phyloP scores from a whole-genome alignment of 208 protist genomes.

The Histomonas meleagridis region DNA sequence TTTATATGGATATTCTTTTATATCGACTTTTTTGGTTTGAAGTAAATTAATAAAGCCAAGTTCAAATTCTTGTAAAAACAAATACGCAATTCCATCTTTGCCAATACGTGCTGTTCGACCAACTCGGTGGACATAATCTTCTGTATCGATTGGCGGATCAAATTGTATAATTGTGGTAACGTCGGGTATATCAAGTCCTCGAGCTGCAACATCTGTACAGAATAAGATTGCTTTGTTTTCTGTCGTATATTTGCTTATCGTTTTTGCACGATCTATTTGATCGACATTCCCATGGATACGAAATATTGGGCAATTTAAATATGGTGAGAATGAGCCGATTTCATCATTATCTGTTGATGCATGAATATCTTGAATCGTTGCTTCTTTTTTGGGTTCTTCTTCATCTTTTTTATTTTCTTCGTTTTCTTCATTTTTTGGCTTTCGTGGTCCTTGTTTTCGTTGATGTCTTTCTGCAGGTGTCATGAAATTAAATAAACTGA shows the following conservation, averaged over 20 bases:
- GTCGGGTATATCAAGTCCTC: slow-evolving; percentile 69
- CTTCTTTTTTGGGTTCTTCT: neutral
- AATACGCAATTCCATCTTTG: slow-evolving; percentile 19
- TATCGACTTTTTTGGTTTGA: neutral
- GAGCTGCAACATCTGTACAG: slow-evolving; percentile 72
- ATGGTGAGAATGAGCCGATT: neutral
- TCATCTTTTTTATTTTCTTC: neutral
- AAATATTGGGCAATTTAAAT: slow-evolving; percentile 54
- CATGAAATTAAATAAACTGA: neutral
- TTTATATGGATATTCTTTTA: neutral
- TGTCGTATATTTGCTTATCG: slow-evolving; percentile 69
- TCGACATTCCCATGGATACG: slow-evolving; percentile 82
- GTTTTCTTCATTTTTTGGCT: neutral
- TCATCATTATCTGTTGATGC: slow-evolving; percentile 36
- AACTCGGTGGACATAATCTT: slow-evolving; percentile 78
- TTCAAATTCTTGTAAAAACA: neutral
- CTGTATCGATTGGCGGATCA: slow-evolving; percentile 78
- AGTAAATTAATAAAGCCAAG: neutral
- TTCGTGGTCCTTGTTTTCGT: neutral
- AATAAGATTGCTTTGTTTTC: slow-evolving; percentile 72
- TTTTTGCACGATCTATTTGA: slow-evolving; percentile 72
- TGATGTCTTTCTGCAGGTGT: neutral
- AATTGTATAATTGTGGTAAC: slow-evolving; percentile 91
- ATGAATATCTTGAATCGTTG: neutral
- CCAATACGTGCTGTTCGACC: slow-evolving; percentile 29